Evolutionary conservation across 305 asterid genomes (phyloP), one percentile per base, ranked within the genome.

Genomic region (Solanum chacoense): DNA sequence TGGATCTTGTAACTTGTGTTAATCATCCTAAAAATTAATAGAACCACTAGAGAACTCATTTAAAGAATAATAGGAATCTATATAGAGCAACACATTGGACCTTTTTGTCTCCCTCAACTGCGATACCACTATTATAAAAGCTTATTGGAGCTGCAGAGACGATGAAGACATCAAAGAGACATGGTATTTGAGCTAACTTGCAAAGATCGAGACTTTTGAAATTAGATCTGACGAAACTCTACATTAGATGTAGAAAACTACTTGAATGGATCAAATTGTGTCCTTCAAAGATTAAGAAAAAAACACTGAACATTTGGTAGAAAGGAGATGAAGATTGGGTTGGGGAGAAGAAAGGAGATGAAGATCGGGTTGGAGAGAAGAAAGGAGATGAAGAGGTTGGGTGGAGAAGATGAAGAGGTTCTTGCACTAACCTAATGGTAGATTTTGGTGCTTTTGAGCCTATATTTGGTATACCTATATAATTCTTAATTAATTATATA

Each of bases 1-100:
- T 84, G 98, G 94, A 40, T 98, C 99, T 91, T 95, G 98, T 92
- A 95, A 93, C 88, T 96, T 98, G 37, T 98, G 96, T 88, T 97
- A 98, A 93, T 94, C 96, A 90, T 97, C 98, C 98, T 94, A 90
- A 36, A 76, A 65, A 65, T 8, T 8, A 45, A n/a, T 65, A 22
- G 13, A 65, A 65, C 3, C 29, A 2, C 29, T 0, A 65, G 14
- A 65, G 28, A n/a, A 63, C 1, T 11, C 29, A 65, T n/a, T 65
- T n/a, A 2, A 9, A 65, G 1, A n/a, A n/a, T n/a, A 2, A n/a
- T 4, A 7, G 29, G 6, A n/a, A 65, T n/a, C 1, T 3, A 65
- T n/a, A 2, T 4, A 4, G 29, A 9, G 7, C 7, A 65, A n/a
- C 29, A n/a, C 7, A 4, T 4, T n/a, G 29, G 1, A 18, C 7